phyloP scores from a whole-genome alignment of 2,329 filamentous ascomycete genomes.

The Ophidiomyces ophidiicola region DNA sequence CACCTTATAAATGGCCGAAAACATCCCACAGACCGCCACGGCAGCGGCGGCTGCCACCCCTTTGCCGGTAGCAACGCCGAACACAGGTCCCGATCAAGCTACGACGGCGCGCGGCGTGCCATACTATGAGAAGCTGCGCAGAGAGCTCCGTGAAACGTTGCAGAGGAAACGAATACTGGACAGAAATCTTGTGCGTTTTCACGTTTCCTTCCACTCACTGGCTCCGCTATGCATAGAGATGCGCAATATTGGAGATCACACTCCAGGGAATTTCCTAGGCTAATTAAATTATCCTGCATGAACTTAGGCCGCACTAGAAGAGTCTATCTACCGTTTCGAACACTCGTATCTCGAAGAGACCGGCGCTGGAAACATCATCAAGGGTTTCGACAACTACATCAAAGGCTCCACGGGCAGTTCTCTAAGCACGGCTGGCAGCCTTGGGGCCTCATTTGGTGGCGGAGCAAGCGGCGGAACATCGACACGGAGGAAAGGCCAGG shows the following conservation, averaged over 20 bases:
- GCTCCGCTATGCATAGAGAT: too few relatives aligned
- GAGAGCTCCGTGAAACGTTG: conserved; percentile 54
- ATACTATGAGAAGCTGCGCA: conserved; percentile 61
- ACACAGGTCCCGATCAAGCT: conserved; percentile 18
- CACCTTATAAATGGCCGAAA: conserved; percentile 30
- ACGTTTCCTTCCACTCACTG: too few relatives aligned
- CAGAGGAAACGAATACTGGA: conserved; percentile 54
- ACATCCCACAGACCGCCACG: conserved; percentile 22
- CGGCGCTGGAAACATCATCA: conserved; percentile 82
- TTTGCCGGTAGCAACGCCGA: conserved; percentile 4
- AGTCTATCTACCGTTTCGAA: conserved; percentile 73
- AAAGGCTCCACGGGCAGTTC: conserved; percentile 60
- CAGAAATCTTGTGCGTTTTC: conserved; percentile 45
- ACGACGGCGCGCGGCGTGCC: conserved; percentile 39
- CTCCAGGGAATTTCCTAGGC: too few relatives aligned
- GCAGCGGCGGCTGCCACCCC: conserved; percentile 16
- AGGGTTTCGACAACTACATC: conserved; percentile 95
- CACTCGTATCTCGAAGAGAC: conserved; percentile 83
- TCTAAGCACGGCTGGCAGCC: conserved; percentile 20
- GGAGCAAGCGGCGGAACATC: conserved; percentile 24
- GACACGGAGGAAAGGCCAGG: conserved; percentile 34
- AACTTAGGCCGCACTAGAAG: conserved; percentile 55
- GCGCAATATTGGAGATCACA: too few relatives aligned
- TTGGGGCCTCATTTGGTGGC: conserved; percentile 24
- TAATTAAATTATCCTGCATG: too few relatives aligned